Evolutionary conservation across 75 land plant genomes (phyloP), one percentile per base, ranked within the genome.

Genomic region (Selaginella tamariscina): DNA sequence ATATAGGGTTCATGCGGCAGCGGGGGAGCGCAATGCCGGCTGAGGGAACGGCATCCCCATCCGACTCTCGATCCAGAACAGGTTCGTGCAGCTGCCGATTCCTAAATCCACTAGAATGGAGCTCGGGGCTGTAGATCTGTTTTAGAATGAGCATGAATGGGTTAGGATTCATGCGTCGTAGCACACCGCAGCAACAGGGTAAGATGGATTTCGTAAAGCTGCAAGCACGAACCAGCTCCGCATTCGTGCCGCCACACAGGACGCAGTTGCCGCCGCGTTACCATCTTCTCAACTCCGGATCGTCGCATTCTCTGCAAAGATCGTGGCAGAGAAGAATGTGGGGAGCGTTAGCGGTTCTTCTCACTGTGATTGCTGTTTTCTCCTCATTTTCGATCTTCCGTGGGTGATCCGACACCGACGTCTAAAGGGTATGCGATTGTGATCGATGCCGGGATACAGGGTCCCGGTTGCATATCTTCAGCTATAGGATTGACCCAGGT

Each of bases 381-480:
- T 2, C 24, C 29, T 11, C 67, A 60, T 22, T 49, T 64, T 9
- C 64, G 32, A 15, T 39, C 49, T 39, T 39, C 15, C 11, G 49
- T 5, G 49, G 49, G 49, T 15, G 49, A 5, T 5, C 49, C 49
- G 49, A 5, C 49, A 39, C 5, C 31, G 56, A 15, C 29, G 15
- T 27, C 22, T 21, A 70, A 30, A 26, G 23, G 54, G 24, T 79
- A 82, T 69, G 79, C 68, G 26, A 68, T 83, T 54, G 33, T 83
- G n/a, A 86, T 92, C n/a, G 97, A 92, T 70, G 97, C 86, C 0
- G 97, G 97, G 0, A 92, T 94, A 82, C 97, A 0, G 97, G 97
- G 13, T 81, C 95, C 0, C 56, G 97, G 68, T 76, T 89, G 62
- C 89, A 92, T 59, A 81, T 92, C 32, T 83, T 86, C 54, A 67